These are phyloP conservation scores for Lablab purpureus DNA, from an alignment of 306 rosid species.

Conservation along the genomic window DNA sequence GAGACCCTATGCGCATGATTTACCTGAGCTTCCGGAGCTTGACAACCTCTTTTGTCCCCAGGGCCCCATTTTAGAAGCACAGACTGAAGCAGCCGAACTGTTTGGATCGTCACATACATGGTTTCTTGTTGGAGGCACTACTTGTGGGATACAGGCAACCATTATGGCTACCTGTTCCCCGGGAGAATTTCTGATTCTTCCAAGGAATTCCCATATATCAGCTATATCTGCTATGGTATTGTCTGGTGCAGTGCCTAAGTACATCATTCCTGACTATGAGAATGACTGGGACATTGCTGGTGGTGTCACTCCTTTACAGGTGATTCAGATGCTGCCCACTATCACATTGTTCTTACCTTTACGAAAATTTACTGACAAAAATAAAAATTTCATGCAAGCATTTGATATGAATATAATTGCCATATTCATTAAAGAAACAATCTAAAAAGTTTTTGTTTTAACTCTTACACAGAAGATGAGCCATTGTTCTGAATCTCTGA, in stretches of 20 bases:
- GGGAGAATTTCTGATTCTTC: conserved; percentile 73
- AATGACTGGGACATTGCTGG: conserved; percentile 76
- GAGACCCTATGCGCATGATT: conserved; percentile 72
- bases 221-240: conserved; percentile 81
- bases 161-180: conserved; percentile 86
- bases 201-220: conserved; percentile 81
- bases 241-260: conserved; percentile 86
- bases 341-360: conserved; percentile 11
- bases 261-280: conserved; percentile 74
- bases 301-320: conserved; percentile 75
- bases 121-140: conserved; percentile 96
- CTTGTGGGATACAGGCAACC: conserved; percentile 93
- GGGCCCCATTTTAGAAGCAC: conserved; percentile 88
- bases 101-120: conserved; percentile 84
- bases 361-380: not conserved
- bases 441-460: not conserved
- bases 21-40: conserved; percentile 83
- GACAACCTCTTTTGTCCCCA: conserved; percentile 81
- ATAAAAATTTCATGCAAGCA: conserved; percentile 11
- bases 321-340: conserved; percentile 39
- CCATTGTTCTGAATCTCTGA: conserved; percentile 3
- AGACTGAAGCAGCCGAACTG: conserved; percentile 75
- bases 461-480: not conserved
- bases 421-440: not conserved
- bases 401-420: conserved; percentile 18